Evolutionary conservation across 1,139 yeast genomes (phyloP), one percentile per base, ranked within the genome.

Genomic region (Candida tetrigidarum): DNA sequence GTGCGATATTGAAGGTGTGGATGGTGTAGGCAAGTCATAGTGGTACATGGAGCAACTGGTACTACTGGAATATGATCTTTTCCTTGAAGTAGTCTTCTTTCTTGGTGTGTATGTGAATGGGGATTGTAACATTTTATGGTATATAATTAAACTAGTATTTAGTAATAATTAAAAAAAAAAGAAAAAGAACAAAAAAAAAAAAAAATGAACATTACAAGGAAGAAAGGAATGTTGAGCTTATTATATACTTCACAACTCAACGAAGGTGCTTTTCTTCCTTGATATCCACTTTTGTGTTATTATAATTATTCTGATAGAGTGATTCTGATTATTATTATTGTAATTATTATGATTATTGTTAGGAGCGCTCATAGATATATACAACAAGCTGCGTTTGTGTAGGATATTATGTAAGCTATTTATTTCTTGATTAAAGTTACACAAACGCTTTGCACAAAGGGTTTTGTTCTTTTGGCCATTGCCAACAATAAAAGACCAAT

Each of bases 91-190:
- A 14, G 36, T n/a, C 6, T 4, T 11, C 18, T 32, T 32, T 25
- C 26, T 32, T 10, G n/a, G n/a, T n/a, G 36, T 18, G 22, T 26
- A 39, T 15, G 51, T 22, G 28, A 48, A 44, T 26, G 51, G 51
- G 2, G 51, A 48, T 42, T 39, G 40, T 34, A 16, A 35, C 29
- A 23, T 22, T n/a, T 14, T 36, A 9, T 22, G 25, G 25, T 12
- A n/a, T n/a, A n/a, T n/a, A n/a, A n/a, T n/a, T n/a, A n/a, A n/a
- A n/a, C n/a, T n/a, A n/a, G n/a, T n/a, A 25, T n/a, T 23, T 39
- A 28, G 5, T 14, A 3, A 14, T 22, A 14, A 18, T 2, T 16
- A 19, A 12, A 4, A 25, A 4, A 15, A 14, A 14, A 10, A 12
- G 11, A 33, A 20, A 34, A 3, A 18, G 7, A 4, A 28, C 3